phyloP scores from a whole-genome alignment of 1,284 basidiomycete genomes.

The Malassezia vespertilionis region DNA sequence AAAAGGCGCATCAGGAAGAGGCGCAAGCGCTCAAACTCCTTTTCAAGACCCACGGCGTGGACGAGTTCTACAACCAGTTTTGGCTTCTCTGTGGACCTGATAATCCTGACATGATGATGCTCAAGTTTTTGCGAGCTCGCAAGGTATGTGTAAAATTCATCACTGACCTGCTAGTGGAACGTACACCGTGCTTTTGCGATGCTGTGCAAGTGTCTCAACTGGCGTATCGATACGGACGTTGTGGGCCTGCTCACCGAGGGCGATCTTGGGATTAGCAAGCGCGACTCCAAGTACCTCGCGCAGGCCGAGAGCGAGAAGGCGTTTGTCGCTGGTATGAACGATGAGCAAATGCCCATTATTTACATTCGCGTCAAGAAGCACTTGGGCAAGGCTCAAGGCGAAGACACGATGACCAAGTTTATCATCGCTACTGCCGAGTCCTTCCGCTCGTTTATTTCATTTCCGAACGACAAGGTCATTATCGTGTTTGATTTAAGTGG shows the following conservation, averaged over 20 bases:
- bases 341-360: slow-evolving; percentile 44
- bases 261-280: slow-evolving; percentile 41
- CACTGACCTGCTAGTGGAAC: slow-evolving; percentile 38
- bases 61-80: slow-evolving; percentile 41
- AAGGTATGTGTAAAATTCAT: slow-evolving; percentile 16
- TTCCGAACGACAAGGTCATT: slow-evolving; percentile 46
- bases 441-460: slow-evolving; percentile 43
- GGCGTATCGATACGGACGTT: slow-evolving; percentile 44
- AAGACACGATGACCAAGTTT: slow-evolving; percentile 48
- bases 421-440: slow-evolving; percentile 46
- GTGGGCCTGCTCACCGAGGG: slow-evolving; percentile 46
- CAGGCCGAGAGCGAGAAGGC: slow-evolving; percentile 47
- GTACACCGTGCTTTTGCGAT: slow-evolving; percentile 48
- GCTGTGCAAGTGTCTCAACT: slow-evolving; percentile 44
- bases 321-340: slow-evolving; percentile 44
- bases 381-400: slow-evolving; percentile 37
- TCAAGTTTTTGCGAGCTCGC: slow-evolving; percentile 48
- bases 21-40: slow-evolving; percentile 43
- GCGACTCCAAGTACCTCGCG: slow-evolving; percentile 40
- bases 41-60: slow-evolving; percentile 46
- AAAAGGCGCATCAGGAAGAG: slow-evolving; percentile 42
- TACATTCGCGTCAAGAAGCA: slow-evolving; percentile 42
- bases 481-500: slow-evolving; percentile 47
- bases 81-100: slow-evolving; percentile 47
- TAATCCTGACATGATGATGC: slow-evolving; percentile 38